Conservation (phyloP, 192 early-diverging fungal genomes). For the Phlyctochytrium planicorne region DNA sequence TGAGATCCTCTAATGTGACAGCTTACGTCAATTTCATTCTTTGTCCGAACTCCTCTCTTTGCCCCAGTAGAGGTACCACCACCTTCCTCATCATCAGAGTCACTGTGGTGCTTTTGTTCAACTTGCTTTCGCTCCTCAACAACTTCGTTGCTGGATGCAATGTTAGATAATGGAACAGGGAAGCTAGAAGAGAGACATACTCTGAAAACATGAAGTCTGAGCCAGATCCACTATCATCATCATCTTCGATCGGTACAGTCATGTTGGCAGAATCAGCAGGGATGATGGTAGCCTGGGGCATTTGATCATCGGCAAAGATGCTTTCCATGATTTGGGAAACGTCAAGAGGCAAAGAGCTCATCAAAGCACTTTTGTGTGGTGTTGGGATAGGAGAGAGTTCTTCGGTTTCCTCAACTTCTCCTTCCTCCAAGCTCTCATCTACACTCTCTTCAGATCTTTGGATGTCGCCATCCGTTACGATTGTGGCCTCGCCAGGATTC, state of each 20-base stretch:
- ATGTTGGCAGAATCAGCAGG: background rate
- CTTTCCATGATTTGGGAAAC: background rate
- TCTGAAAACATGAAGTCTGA: background rate
- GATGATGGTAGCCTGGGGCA: background rate
- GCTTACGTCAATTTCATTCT: conserved; percentile 35
- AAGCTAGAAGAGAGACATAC: background rate
- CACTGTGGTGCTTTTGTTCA: conserved; percentile 11
- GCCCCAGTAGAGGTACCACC: conserved; percentile 17
- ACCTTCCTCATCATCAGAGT: conserved; percentile 16
- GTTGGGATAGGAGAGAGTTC: too few species aligned
- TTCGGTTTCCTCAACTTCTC: too few species aligned
- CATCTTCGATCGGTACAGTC: background rate
- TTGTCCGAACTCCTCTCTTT: conserved; percentile 25
- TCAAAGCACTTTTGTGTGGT: too few species aligned
- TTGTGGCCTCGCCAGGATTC: too few species aligned
- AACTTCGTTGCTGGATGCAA: background rate
- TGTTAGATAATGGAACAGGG: too few species aligned
- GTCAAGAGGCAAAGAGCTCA: background rate
- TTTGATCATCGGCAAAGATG: background rate
- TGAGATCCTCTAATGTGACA: background rate
- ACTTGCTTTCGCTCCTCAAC: background rate
- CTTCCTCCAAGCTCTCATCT: too few species aligned
- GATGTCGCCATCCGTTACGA: too few species aligned
- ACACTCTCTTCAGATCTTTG: too few species aligned
- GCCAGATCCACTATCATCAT: too few species aligned